phyloP scores from a whole-genome alignment of 2,329 filamentous ascomycete genomes.

The Coleophoma eucalyptorum region DNA sequence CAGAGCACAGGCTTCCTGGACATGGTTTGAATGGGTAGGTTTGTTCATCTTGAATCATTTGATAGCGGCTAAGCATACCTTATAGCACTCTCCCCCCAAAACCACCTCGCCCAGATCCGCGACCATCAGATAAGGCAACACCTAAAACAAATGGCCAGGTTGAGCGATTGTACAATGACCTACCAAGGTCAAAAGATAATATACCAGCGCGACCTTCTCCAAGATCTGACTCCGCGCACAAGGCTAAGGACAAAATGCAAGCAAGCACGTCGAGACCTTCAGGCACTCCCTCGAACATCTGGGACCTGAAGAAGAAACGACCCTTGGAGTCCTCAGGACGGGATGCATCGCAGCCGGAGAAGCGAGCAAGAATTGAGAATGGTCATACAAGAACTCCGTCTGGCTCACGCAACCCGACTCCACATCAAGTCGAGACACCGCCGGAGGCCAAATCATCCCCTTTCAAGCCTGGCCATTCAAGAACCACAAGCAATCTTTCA shows the following conservation, averaged over 20 bases:
- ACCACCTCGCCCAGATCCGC: constrained; percentile 6
- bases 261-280: background rate
- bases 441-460: background rate
- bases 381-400: background rate
- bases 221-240: background rate
- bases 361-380: background rate
- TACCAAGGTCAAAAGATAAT: constrained; percentile 5
- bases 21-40: background rate
- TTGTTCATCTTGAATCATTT: background rate
- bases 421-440: background rate
- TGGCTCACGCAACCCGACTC: background rate
- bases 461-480: background rate
- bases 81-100: constrained; percentile 9
- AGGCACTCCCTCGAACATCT: background rate
- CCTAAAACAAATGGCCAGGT: constrained; percentile 13
- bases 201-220: background rate
- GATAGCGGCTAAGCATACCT: constrained; percentile 7
- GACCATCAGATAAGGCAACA: constrained; percentile 5
- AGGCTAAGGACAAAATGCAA: background rate
- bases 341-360: background rate
- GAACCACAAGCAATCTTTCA: background rate
- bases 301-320: background rate
- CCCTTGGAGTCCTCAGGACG: background rate
- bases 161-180: background rate
- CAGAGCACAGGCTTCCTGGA: background rate